phyloP scores from a whole-genome alignment of 352 stramenopile species.

The Phytophthora megakarya region DNA sequence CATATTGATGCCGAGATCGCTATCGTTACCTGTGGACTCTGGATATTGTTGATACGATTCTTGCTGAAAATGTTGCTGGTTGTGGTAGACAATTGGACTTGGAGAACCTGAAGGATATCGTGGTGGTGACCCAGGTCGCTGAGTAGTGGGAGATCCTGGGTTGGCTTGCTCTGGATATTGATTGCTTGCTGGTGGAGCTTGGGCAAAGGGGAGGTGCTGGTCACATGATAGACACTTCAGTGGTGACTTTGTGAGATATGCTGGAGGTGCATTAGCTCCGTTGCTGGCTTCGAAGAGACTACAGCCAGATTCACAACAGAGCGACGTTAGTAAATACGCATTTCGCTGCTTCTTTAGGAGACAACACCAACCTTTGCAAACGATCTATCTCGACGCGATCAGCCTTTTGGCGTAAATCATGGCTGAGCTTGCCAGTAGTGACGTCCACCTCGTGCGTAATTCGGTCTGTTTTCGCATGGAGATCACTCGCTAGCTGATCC shows the following conservation, averaged over 20 bases:
- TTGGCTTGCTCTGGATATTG: conserved; percentile 2
- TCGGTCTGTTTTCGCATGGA: conserved; percentile 45
- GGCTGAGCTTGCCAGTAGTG: conserved; percentile 19
- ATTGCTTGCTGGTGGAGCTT: conserved; percentile 18
- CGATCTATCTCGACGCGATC: conserved; percentile 63
- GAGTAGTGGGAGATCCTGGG: conserved; percentile 22
- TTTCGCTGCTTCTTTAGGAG: background rate
- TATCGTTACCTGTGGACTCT: conserved; percentile 7
- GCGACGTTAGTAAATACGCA: conserved; percentile 1
- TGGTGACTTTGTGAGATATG: conserved; percentile 56
- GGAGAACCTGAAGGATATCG: conserved; percentile 20
- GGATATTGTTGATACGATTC: conserved; percentile 12
- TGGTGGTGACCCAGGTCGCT: conserved; percentile 25
- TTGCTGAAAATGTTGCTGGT: conserved; percentile 20
- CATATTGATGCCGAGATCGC: conserved; percentile 30
- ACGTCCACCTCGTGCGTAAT: conserved; percentile 31
- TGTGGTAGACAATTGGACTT: conserved; percentile 26
- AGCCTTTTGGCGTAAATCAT: conserved; percentile 42
- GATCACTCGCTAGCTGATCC: conserved; percentile 39
- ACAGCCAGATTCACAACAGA: background rate
- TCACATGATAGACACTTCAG: conserved; percentile 69
- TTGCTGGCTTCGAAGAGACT: conserved; percentile 43
- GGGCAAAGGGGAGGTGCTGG: conserved; percentile 46
- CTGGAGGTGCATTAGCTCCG: conserved; percentile 6
- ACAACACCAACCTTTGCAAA: conserved; percentile 33